Evolutionary conservation across 2,329 filamentous ascomycete species (phyloP).

Genomic region (Exophiala lecanii-corni): DNA sequence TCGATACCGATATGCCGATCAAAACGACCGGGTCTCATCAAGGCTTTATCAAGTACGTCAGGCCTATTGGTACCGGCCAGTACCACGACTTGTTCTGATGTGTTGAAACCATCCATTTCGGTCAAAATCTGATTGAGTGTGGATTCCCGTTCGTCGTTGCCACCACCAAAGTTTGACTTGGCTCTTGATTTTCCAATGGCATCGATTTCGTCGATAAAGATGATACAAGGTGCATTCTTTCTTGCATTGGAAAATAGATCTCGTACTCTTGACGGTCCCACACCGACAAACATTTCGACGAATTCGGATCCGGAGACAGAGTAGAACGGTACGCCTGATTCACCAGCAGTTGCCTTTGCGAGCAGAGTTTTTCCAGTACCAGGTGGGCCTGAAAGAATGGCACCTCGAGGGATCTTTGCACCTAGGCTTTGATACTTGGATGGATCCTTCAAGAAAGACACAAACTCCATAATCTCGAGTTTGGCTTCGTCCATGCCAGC

Average conservation of each 20-base stretch:
- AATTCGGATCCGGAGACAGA: conserved; percentile 98
- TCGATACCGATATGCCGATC: conserved; percentile 96
- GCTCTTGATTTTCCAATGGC: conserved; percentile 88
- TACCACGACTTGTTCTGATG: conserved; percentile 90
- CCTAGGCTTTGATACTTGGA: conserved; percentile 89
- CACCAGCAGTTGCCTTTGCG: conserved; percentile 94
- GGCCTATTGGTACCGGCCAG: conserved; percentile 94
- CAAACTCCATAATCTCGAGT: conserved; percentile 98
- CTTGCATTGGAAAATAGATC: conserved; percentile 91
- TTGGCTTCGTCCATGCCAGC: conserved; percentile 98
- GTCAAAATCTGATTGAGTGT: conserved; percentile 97
- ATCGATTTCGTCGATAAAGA: conserved; percentile 99
- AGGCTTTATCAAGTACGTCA: conserved; percentile 87
- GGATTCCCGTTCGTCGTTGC: conserved; percentile 94
- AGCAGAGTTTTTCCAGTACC: conserved; percentile 97
- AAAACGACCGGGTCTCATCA: conserved; percentile 95
- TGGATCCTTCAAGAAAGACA: conserved; percentile 92
- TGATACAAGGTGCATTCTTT: conserved; percentile 96
- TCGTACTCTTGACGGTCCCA: conserved; percentile 89
- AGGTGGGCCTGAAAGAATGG: conserved; percentile 93
- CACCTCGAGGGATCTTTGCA: conserved; percentile 95
- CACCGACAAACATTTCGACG: conserved; percentile 99
- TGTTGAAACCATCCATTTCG: conserved; percentile 99
- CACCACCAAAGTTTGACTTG: conserved; percentile 78
- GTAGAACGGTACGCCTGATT: conserved; percentile 96